Evolutionary conservation across 768 basidiomycete species (phyloP).

Genomic region (Cytidiella melzeri): DNA sequence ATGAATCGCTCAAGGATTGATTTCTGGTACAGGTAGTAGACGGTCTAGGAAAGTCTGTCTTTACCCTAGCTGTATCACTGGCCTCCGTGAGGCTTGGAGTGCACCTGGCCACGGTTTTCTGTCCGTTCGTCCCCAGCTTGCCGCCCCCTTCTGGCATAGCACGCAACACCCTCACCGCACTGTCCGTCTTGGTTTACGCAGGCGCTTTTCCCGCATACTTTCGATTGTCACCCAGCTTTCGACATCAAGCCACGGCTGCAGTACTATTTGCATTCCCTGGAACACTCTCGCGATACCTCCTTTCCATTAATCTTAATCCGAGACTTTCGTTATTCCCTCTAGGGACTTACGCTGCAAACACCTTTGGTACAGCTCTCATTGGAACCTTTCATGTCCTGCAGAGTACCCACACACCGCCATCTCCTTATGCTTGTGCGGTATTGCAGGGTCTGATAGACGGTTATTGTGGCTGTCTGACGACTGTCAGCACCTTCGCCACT

Average conservation of each 20-base stretch:
- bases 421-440: slow-evolving; percentile 56
- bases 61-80: slow-evolving; percentile 75
- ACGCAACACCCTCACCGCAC: slow-evolving; percentile 44
- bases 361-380: slow-evolving; percentile 76
- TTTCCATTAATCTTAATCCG: slow-evolving; percentile 70
- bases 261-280: slow-evolving; percentile 89
- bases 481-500: slow-evolving; percentile 87
- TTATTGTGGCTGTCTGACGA: slow-evolving; percentile 93
- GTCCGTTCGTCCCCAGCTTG: slow-evolving; percentile 36
- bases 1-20: slow-evolving; percentile 8
- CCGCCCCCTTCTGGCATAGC: slow-evolving; percentile 36
- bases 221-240: slow-evolving; percentile 57
- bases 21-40: slow-evolving; percentile 64
- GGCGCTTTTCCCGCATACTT: slow-evolving; percentile 78
- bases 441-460: slow-evolving; percentile 85
- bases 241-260: slow-evolving; percentile 79
- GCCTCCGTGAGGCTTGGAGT: slow-evolving; percentile 73
- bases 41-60: slow-evolving; percentile 71
- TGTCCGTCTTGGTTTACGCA: slow-evolving; percentile 64
- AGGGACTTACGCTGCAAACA: slow-evolving; percentile 76
- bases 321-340: slow-evolving; percentile 57
- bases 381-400: slow-evolving; percentile 70
- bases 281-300: slow-evolving; percentile 72
- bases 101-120: slow-evolving; percentile 43
- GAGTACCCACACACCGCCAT: slow-evolving; percentile 37